Evolutionary conservation across 2,329 filamentous ascomycete species (phyloP).

Genomic region (Dendryphion nanum): DNA sequence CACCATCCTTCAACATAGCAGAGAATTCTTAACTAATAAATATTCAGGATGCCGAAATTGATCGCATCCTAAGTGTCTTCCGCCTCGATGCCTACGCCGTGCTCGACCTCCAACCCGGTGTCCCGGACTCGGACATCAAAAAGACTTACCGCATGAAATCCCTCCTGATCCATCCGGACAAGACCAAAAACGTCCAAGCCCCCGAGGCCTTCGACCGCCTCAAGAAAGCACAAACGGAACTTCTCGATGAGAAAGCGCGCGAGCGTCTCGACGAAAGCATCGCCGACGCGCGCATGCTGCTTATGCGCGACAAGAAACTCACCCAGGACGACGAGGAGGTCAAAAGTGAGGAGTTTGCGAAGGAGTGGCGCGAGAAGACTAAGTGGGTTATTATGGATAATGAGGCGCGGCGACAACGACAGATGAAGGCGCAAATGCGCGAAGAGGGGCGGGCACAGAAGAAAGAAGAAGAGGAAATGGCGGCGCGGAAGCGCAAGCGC

Average conservation of each 20-base stretch:
- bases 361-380: slow-evolving; percentile 86
- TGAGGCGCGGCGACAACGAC: slow-evolving; percentile 77
- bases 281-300: slow-evolving; percentile 88
- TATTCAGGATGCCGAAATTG: slow-evolving; percentile 83
- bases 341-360: slow-evolving; percentile 77
- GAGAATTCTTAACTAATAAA: slow-evolving; percentile 13
- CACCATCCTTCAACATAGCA: slow-evolving; percentile 2
- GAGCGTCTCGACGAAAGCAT: slow-evolving; percentile 88
- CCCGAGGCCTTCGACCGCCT: slow-evolving; percentile 96
- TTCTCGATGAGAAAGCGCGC: slow-evolving; percentile 93
- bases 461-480: slow-evolving; percentile 80
- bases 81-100: slow-evolving; percentile 85
- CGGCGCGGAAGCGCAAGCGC: slow-evolving; percentile 60
- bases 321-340: slow-evolving; percentile 85
- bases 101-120: slow-evolving; percentile 90
- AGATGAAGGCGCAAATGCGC: slow-evolving; percentile 92
- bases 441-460: slow-evolving; percentile 90
- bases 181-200: slow-evolving; percentile 85
- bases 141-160: slow-evolving; percentile 92
- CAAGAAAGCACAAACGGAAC: slow-evolving; percentile 87
- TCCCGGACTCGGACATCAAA: slow-evolving; percentile 96
- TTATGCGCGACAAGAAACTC: slow-evolving; percentile 93
- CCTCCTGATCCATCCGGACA: slow-evolving; percentile 98
- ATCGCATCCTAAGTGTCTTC: slow-evolving; percentile 84
- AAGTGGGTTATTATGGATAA: slow-evolving; percentile 89